Evolutionary conservation across 202 grass and related monocot genomes (phyloP).

Genomic region (Carex arenaria): DNA sequence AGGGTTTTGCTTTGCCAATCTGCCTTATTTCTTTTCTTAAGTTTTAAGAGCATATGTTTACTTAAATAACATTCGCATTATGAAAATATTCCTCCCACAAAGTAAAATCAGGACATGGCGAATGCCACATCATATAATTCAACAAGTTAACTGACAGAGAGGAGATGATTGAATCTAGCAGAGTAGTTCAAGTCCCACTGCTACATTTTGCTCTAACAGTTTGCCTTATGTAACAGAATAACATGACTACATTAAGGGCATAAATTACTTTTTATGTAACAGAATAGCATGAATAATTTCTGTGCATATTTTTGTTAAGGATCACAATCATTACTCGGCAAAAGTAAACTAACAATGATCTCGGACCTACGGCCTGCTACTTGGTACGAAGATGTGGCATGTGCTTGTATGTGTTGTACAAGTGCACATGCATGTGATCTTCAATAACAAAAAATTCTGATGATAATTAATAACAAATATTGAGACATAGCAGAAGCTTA

Average conservation of each 20-base stretch:
- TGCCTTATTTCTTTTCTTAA: background rate
- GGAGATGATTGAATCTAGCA: background rate
- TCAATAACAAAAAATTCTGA: background rate
- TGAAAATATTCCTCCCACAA: background rate
- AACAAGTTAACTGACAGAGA: background rate
- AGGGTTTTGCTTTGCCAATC: background rate
- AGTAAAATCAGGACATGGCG: background rate
- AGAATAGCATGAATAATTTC: background rate
- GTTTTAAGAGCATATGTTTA: background rate
- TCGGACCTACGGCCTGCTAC: background rate
- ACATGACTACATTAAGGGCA: background rate
- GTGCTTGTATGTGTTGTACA: background rate
- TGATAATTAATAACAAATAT: background rate
- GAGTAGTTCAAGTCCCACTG: background rate
- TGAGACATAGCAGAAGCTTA: background rate
- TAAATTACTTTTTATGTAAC: background rate
- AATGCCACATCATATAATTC: background rate
- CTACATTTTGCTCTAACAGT: background rate
- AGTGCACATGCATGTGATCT: background rate
- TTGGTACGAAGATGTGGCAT: background rate
- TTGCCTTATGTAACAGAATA: background rate
- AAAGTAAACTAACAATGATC: background rate
- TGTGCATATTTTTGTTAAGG: background rate
- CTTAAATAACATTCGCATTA: background rate
- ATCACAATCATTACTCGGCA: background rate